Evolutionary conservation across 257 asterid species (phyloP).

Genomic region (Solanum megistacrolobum): DNA sequence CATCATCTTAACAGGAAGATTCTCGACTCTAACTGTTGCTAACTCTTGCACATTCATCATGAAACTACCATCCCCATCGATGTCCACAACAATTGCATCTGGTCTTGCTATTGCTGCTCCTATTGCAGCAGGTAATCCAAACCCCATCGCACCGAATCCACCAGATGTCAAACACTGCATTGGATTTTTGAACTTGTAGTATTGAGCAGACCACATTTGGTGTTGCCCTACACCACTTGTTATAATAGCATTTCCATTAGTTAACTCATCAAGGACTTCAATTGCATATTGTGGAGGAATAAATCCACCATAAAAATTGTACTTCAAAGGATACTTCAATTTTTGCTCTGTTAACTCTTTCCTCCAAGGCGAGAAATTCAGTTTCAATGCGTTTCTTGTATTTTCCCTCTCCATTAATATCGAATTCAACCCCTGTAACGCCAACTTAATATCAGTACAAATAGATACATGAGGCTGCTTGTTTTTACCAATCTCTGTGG

Average conservation of each 20-base stretch:
- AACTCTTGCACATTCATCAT: conserved; percentile 79
- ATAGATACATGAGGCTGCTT: conserved; percentile 71
- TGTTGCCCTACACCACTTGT: conserved; percentile 89
- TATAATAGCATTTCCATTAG: conserved; percentile 58
- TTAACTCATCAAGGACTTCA: conserved; percentile 63
- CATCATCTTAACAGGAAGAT: conserved; percentile 73
- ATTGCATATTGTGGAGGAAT: conserved; percentile 82
- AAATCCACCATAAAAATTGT: conserved; percentile 48
- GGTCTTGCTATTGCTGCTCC: conserved; percentile 86
- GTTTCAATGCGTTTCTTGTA: not conserved
- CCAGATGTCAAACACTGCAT: conserved; percentile 73
- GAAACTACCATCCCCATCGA: conserved; percentile 90
- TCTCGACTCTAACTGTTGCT: conserved; percentile 65
- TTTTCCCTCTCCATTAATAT: conserved; percentile 24
- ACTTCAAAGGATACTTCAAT: conserved; percentile 38
- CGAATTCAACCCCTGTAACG: conserved; percentile 42
- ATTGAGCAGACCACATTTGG: conserved; percentile 93
- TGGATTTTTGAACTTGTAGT: conserved; percentile 62
- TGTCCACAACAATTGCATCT: conserved; percentile 58
- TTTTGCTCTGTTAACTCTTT: conserved; percentile 53
- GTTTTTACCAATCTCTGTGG: conserved; percentile 77
- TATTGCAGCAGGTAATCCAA: conserved; percentile 78
- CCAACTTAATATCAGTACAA: conserved; percentile 57
- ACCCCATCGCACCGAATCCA: conserved; percentile 84
- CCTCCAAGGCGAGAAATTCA: conserved; percentile 61